Conservation (phyloP, 1,139 yeast species). For the Spathaspora jeffriesii region DNA sequence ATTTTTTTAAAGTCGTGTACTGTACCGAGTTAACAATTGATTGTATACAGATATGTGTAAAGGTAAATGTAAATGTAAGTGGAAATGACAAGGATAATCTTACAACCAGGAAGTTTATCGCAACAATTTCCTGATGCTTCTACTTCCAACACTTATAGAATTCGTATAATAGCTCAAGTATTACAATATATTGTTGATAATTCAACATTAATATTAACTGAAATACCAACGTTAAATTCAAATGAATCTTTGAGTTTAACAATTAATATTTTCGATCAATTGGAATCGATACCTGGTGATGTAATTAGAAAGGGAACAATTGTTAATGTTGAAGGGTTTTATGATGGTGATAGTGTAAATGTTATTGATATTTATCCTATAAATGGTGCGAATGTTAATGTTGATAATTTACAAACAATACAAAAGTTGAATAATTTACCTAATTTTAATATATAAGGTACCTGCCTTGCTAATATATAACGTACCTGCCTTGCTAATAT, state of each 20-base stretch:
- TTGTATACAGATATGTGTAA: not conserved
- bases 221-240: slow-evolving; percentile 14
- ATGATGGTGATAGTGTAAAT: slow-evolving; percentile 14
- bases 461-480: not conserved
- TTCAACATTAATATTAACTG: slow-evolving; percentile 12
- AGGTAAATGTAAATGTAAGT: not conserved
- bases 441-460: not conserved
- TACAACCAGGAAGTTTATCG: slow-evolving; percentile 26
- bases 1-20: not conserved
- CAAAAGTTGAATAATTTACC: slow-evolving; percentile 3
- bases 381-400: slow-evolving; percentile 9
- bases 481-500: no score
- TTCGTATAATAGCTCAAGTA: slow-evolving; percentile 35
- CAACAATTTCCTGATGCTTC: slow-evolving; percentile 24
- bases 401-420: slow-evolving; percentile 6
- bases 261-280: slow-evolving; percentile 11
- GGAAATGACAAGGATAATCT: slow-evolving; percentile 27
- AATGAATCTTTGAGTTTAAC: not conserved
- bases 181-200: slow-evolving; percentile 15
- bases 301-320: slow-evolving; percentile 15
- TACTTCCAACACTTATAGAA: slow-evolving; percentile 17
- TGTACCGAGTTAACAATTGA: no score
- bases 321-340: slow-evolving; percentile 19
- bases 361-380: slow-evolving; percentile 10
- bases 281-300: slow-evolving; percentile 10